Base-by-base conservation (phyloP, 2,329 filamentous ascomycete genomes). In the Pezicula neosporulosa region DNA sequence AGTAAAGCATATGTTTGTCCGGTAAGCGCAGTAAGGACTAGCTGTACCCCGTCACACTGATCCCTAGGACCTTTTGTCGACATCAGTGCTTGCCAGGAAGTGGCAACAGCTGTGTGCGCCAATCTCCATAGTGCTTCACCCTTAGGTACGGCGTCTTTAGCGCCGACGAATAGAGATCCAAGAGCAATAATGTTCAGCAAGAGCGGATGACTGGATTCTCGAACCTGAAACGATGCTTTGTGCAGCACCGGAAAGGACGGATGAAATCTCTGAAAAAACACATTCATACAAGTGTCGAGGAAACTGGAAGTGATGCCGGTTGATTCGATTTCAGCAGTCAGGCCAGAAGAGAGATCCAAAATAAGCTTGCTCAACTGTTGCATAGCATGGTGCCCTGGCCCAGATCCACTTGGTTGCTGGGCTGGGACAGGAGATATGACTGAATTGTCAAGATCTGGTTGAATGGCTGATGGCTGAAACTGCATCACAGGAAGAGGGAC, bases 221-320 rank as follows among this genome's bases (percentile, higher is more conserved):
- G 63, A 44, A 73, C 72, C 5, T 71, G 63, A 33, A 75, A 75
- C 1, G 71, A 74, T 30, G 71, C 66, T 48, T 68, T 65, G 54
- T 74, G 71, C 8, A 74, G 55, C 12, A 74, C 64, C 2, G 72
- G 72, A 49, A 74, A 74, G 0, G 70, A 73, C 4, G 71, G 71
- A 30, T 72, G 71, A 51, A 75, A 73, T 12, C 69, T 66, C 21
- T 66, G 66, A 51, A 74, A 74, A 56, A 74, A 74, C 66, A 74
- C 72, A 49, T 74, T 71, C 18, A 74, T 57, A 54, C 71, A 73
- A 52, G 71, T 70, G 42, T 74, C 72, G 8, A 75, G 62, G 44
- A 75, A 75, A 24, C 71, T 67, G 1, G 72, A 75, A 16, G 70
- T 74, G 36, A 74, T 69, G 1, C 68, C 71, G 1, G 64, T 71